Percentiles rank a stretch among this genome's conserved stretches.
Conservation (phyloP, 164 flowering plant genomes). For the Magnolia officinalis region DNA sequence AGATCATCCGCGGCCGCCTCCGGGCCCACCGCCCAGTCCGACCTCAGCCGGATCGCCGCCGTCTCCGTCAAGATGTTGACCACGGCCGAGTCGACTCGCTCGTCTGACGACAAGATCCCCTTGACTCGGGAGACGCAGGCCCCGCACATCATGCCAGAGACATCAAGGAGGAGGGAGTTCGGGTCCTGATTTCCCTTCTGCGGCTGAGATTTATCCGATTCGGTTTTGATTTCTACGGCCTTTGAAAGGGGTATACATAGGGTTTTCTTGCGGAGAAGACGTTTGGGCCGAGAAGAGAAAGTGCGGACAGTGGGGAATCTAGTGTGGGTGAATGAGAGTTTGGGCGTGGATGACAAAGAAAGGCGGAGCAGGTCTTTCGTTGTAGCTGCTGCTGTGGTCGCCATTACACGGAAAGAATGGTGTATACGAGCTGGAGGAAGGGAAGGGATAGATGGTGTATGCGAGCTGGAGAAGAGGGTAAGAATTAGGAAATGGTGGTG, state of each 20-base stretch:
- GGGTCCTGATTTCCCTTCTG: constrained; percentile 15
- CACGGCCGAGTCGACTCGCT: constrained; percentile 76
- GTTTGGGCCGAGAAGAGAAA: constrained; percentile 8
- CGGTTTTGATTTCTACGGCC: constrained; percentile 28
- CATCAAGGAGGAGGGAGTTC: constrained; percentile 62
- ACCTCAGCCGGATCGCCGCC: constrained; percentile 61
- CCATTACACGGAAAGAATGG: constrained; percentile 19
- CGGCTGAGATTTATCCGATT: constrained; percentile 7
- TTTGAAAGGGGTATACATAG: constrained; percentile 13
- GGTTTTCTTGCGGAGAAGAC: neutral
- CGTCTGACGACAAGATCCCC: constrained; percentile 61
- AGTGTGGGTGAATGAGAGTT: constrained; percentile 14
- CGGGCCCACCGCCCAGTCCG: constrained; percentile 21
- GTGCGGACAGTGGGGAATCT: neutral
- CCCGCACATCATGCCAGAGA: constrained; percentile 98
- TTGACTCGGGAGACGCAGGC: constrained; percentile 86
- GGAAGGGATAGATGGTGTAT: neutral
- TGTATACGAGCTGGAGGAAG: neutral
- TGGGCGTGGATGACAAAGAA: constrained; percentile 25
- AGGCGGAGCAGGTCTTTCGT: constrained; percentile 23
- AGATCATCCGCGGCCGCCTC: constrained; percentile 52
- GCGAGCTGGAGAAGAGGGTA: neutral
- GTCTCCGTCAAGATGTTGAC: constrained; percentile 89
- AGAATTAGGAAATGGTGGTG: neutral
- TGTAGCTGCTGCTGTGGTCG: constrained; percentile 1